phyloP scores from a whole-genome alignment of 805 yeast genomes.

The Pichia phayaonensis region DNA sequence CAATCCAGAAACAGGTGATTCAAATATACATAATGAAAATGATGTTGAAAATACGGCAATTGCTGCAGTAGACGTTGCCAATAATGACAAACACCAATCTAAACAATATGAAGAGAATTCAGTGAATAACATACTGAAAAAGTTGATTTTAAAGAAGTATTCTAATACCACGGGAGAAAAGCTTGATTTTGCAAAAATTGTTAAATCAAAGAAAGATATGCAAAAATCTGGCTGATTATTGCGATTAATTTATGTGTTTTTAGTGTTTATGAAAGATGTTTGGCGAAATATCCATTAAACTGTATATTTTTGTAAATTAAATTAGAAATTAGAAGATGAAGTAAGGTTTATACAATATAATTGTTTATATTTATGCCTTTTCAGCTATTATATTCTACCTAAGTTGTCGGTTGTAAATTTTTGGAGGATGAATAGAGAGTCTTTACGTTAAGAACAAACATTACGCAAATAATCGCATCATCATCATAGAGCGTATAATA shows the following conservation, averaged over 20 bases:
- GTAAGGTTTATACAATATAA: too few species aligned
- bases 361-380: too few species aligned
- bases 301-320: not conserved
- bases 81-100: not conserved
- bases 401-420: too few species aligned
- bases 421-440: too few species aligned
- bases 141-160: not conserved
- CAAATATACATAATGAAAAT: not conserved
- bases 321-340: too few species aligned
- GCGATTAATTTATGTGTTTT: not conserved
- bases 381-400: too few species aligned
- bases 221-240: not conserved
- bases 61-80: not conserved
- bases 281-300: not conserved
- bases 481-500: too few species aligned
- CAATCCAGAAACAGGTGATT: not conserved
- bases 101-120: not conserved
- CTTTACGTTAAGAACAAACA: too few species aligned
- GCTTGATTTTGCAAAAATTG: not conserved
- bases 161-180: not conserved
- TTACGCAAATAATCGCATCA: too few species aligned
- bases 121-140: not conserved
- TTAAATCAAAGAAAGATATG: not conserved
- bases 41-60: not conserved
- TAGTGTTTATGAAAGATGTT: not conserved